Evolutionary conservation across 2,329 filamentous ascomycete genomes (phyloP).

Genomic region (Pyrenochaeta sp.): DNA sequence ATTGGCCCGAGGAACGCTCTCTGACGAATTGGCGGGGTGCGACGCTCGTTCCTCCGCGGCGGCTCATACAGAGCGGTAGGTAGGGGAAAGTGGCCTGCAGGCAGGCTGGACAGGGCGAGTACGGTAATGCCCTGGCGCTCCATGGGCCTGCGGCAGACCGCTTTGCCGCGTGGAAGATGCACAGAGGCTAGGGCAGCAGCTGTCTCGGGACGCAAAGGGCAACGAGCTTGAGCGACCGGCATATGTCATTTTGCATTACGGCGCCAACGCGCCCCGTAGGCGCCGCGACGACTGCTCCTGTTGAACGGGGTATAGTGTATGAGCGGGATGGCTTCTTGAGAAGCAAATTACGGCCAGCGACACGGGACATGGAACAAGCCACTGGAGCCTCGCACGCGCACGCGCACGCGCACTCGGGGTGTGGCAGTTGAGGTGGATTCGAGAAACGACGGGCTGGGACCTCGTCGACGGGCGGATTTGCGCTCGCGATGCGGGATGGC

Average conservation of each 20-base stretch:
- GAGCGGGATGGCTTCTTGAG: constrained; percentile 1
- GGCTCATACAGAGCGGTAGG: constrained; percentile 28
- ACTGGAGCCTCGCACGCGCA: constrained; percentile 35
- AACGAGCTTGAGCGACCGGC: constrained; percentile 22
- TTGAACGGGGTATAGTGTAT: constrained; percentile 27
- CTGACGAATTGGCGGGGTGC: constrained; percentile 35
- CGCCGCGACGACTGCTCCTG: constrained; percentile 26
- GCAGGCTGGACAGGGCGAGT: constrained; percentile 22
- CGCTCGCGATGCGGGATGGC: constrained; percentile 33
- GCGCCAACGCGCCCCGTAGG: constrained; percentile 41
- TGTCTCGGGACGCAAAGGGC: constrained; percentile 26
- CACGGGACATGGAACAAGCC: constrained; percentile 27
- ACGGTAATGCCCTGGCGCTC: constrained; percentile 7
- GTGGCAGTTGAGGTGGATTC: constrained; percentile 34
- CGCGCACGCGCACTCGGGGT: constrained; percentile 27
- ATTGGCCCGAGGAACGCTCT: constrained; percentile 34
- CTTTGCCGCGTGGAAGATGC: constrained; percentile 29
- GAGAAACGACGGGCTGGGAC: constrained; percentile 45
- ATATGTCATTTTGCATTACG: constrained; percentile 42
- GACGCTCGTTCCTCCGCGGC: constrained; percentile 33
- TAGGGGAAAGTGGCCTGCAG: constrained; percentile 33
- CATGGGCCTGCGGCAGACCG: constrained; percentile 20
- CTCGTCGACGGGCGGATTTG: constrained; percentile 27
- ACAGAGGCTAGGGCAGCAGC: constrained; percentile 23
- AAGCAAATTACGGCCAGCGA: constrained; percentile 37